phyloP scores from a whole-genome alignment of 2,329 filamentous ascomycete genomes.

The Rugonectria rugulosa region DNA sequence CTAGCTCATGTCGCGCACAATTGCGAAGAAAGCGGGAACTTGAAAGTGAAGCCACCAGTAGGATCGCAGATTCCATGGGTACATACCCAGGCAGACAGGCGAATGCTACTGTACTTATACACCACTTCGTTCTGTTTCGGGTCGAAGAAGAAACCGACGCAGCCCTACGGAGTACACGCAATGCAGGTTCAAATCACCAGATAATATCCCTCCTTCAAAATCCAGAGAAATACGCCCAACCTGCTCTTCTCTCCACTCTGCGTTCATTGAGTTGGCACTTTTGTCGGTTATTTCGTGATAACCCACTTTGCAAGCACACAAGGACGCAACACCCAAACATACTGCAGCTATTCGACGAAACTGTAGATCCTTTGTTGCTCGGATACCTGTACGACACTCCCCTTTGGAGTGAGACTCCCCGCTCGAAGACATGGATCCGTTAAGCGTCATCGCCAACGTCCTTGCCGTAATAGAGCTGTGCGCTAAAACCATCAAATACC shows the following conservation, averaged over 20 bases:
- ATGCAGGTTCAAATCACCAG: no score
- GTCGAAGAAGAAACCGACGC: neutral
- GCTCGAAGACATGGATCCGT: neutral
- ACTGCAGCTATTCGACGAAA: neutral
- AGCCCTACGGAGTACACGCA: no score
- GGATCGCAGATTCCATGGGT: no score
- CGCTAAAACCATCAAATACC: neutral
- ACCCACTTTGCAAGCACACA: neutral
- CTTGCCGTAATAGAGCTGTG: neutral
- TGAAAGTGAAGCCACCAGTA: no score
- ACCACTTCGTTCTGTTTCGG: no score
- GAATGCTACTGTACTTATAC: no score
- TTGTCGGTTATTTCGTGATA: neutral
- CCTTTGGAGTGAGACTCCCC: neutral
- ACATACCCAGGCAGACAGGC: no score
- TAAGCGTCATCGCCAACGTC: neutral
- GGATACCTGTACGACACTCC: neutral
- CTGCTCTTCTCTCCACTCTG: neutral
- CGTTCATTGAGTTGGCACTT: neutral
- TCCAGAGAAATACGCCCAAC: neutral
- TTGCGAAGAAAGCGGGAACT: no score
- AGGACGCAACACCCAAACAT: neutral
- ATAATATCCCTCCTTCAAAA: no score
- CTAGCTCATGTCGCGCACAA: no score
- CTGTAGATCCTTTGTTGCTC: no score